Conservation (phyloP, 1,284 basidiomycete genomes). For the Cutaneotrichosporon sp. region DNA sequence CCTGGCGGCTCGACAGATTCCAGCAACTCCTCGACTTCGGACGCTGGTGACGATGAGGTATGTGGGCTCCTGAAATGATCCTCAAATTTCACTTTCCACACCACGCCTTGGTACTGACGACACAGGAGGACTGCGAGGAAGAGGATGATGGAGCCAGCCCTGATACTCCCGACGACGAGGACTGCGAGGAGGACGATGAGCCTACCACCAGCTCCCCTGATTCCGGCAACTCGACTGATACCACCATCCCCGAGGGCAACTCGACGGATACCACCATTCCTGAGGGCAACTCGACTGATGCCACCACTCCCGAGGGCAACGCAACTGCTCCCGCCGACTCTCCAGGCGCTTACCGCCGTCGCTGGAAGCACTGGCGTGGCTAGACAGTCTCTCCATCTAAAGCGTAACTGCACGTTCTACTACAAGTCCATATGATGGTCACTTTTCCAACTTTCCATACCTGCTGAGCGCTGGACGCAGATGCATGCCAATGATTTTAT, state of each 20-base stretch:
- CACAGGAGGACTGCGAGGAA: conserved; percentile 2
- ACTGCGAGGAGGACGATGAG: conserved; percentile 12
- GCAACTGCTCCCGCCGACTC: too few relatives aligned
- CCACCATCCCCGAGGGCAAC: too few relatives aligned
- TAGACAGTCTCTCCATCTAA: background rate
- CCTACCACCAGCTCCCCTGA: background rate
- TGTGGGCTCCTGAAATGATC: too few relatives aligned
- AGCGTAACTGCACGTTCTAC: background rate
- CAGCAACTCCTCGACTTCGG: background rate
- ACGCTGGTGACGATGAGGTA: background rate
- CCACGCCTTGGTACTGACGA: too few relatives aligned
- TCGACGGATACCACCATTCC: too few relatives aligned
- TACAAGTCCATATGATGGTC: too few relatives aligned
- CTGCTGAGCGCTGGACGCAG: conserved; percentile 5
- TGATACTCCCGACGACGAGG: conserved; percentile 4
- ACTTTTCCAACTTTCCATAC: background rate
- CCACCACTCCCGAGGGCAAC: too few relatives aligned
- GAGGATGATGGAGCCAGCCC: background rate
- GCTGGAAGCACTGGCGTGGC: conserved; percentile 13
- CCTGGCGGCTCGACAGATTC: background rate
- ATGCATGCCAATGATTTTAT: conserved; percentile 3
- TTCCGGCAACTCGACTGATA: background rate
- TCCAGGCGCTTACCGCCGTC: too few relatives aligned
- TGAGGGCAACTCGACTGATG: too few relatives aligned
- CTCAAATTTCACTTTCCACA: too few relatives aligned